Conservation (phyloP, 1,284 basidiomycete species). For the Albatrellus sp. region DNA sequence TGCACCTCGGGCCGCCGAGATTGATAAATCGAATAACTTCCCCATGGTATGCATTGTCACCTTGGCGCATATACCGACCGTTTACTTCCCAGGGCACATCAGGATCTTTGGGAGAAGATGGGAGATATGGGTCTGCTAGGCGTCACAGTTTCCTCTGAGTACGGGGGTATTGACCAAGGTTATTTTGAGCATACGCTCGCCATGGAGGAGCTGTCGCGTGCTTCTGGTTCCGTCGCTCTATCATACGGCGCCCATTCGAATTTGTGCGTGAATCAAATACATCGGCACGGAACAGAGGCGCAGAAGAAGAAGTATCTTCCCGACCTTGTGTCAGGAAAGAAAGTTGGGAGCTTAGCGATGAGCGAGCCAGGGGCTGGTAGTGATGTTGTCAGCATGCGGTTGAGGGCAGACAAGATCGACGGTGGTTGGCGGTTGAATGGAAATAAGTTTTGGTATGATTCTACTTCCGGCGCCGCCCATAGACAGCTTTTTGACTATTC, state of each 20-base stretch:
- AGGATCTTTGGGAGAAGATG: constrained; percentile 85
- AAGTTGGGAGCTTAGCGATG: constrained; percentile 90
- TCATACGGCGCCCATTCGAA: constrained; percentile 94
- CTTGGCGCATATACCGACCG: background rate
- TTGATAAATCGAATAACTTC: constrained; percentile 74
- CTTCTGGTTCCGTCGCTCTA: constrained; percentile 83
- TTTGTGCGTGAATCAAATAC: constrained; percentile 82
- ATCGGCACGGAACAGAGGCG: constrained; percentile 74
- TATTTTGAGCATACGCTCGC: constrained; percentile 86
- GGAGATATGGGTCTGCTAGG: constrained; percentile 81
- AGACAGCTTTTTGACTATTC: background rate
- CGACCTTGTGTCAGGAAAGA: constrained; percentile 70
- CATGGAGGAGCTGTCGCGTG: constrained; percentile 86
- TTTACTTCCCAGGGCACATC: background rate
- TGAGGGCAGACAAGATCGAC: constrained; percentile 66
- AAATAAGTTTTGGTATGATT: constrained; percentile 78
- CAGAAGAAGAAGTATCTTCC: constrained; percentile 87
- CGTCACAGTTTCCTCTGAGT: constrained; percentile 71
- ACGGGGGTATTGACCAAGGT: constrained; percentile 69
- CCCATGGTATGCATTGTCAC: constrained; percentile 40
- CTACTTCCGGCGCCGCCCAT: background rate
- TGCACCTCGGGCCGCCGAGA: constrained; percentile 71
- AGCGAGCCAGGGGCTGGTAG: constrained; percentile 85
- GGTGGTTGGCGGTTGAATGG: constrained; percentile 78
- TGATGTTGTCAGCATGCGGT: constrained; percentile 86